Base-by-base conservation (phyloP, 306 rosid species). In the Vicia faba region DNA sequence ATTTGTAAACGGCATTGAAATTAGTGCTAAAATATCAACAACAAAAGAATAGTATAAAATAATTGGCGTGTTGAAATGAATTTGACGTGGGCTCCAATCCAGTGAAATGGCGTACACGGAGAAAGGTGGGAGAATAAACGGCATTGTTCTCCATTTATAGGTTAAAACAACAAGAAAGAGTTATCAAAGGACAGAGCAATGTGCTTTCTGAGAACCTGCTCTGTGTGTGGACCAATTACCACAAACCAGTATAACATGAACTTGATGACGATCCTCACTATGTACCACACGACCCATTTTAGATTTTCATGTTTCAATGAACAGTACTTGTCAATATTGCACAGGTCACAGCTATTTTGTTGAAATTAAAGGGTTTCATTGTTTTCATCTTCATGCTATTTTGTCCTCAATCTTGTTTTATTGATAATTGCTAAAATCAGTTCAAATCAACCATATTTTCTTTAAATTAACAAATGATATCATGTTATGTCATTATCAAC, bases 81-180 rank as follows among this genome's bases (percentile, higher is more conserved):
- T 7, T 12, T 7, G 7, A 7, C 31, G 39, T 55, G 19, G 11
- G 18, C 70, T 14, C 70, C 57, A 12, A 10, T 44, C 11, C 26
- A n/a, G 55, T 25, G 12, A 39, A 12, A 20, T 10, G 28, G 7
- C 41, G 26, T 7, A 59, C 25, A 56, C 12, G 16, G 0, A 68
- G 20, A 38, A 20, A 20, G 36, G 15, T 36, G 2, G 26, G 53
- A 26, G 40, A 18, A 13, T 56, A 39, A 58, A 61, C 65, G 69
- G 46, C 59, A 68, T 68, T 75, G 65, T 69, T 75, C 65, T 61
- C 31, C 50, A 29, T 51, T 39, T 20, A 29, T 19, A 51, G 9
- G 50, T 35, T 19, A 45, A 61, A 75, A 41, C 53, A 65, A 75
- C 70, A 69, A n/a, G 60, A 28, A 51, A 2, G 39, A 49, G 28